phyloP scores from a whole-genome alignment of 805 yeast species.

The Candida incommunis region DNA sequence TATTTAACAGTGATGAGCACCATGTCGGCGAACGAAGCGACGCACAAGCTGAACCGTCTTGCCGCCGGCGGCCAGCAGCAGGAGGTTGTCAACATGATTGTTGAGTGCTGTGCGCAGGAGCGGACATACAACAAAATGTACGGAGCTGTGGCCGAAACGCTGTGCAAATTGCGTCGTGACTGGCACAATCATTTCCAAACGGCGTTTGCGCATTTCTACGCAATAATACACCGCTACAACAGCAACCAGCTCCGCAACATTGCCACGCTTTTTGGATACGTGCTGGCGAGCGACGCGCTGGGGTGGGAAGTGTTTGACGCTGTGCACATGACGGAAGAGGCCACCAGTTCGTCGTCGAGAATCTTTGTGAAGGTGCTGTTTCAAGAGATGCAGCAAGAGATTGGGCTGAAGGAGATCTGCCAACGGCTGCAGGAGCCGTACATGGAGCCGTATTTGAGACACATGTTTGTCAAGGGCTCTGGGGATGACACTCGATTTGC shows the following conservation, averaged over 20 bases:
- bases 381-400: slow-evolving; percentile 62
- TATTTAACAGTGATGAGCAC: slow-evolving; percentile 80
- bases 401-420: slow-evolving; percentile 44
- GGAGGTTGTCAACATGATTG: slow-evolving; percentile 54
- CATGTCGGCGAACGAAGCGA: slow-evolving; percentile 84
- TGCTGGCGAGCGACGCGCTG: slow-evolving; percentile 55
- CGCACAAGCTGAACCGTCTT: slow-evolving; percentile 56
- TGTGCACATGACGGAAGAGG: slow-evolving; percentile 50
- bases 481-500: slow-evolving; percentile 39
- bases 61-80: slow-evolving; percentile 28
- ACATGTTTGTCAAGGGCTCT: slow-evolving; percentile 34
- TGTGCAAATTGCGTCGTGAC: slow-evolving; percentile 32
- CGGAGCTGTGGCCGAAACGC: slow-evolving; percentile 60
- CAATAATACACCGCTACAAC: slow-evolving; percentile 49
- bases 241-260: slow-evolving; percentile 62
- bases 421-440: slow-evolving; percentile 38
- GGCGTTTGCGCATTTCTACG: slow-evolving; percentile 44
- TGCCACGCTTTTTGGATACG: slow-evolving; percentile 77
- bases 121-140: slow-evolving; percentile 74
- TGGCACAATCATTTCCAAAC: slow-evolving; percentile 47
- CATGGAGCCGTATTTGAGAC: slow-evolving; percentile 33
- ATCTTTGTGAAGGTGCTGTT: slow-evolving; percentile 71
- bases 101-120: slow-evolving; percentile 75
- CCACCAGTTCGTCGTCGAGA: slow-evolving; percentile 65
- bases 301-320: slow-evolving; percentile 46